These are phyloP conservation scores for Rusavskia elegans DNA, from an alignment of 495 filamentous ascomycete species.

Conservation along the genomic window DNA sequence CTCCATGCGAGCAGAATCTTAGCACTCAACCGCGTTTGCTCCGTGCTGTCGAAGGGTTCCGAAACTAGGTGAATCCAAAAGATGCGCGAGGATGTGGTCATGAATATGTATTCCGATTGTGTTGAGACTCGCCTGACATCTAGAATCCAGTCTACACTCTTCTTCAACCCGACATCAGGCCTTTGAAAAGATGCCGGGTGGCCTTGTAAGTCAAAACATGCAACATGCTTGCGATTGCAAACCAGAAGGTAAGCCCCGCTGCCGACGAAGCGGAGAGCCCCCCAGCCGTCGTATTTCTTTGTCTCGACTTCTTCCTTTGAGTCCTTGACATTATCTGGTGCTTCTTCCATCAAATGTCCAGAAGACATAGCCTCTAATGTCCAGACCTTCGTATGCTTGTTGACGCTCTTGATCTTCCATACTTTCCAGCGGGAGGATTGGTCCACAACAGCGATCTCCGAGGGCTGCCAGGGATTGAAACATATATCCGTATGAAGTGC, in stretches of 20 bases:
- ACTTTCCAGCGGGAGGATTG: slow-evolving; percentile 57
- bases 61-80: slow-evolving; percentile 23
- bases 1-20: slow-evolving; percentile 22
- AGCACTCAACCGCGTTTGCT: slow-evolving; percentile 5
- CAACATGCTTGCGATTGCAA: slow-evolving; percentile 25
- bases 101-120: slow-evolving; percentile 33
- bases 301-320: not conserved
- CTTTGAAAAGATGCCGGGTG: slow-evolving; percentile 9
- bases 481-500: slow-evolving; percentile 50
- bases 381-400: slow-evolving; percentile 10
- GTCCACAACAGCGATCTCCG: slow-evolving; percentile 60
- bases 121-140: slow-evolving; percentile 30
- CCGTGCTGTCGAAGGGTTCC: slow-evolving; percentile 2
- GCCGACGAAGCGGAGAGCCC: slow-evolving; percentile 31
- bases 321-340: not conserved
- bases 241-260: slow-evolving; percentile 29
- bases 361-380: slow-evolving; percentile 11
- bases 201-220: slow-evolving; percentile 24
- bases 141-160: slow-evolving; percentile 36
- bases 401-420: slow-evolving; percentile 45
- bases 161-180: slow-evolving; percentile 23
- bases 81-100: slow-evolving; percentile 35
- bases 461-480: slow-evolving; percentile 60
- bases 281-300: slow-evolving; percentile 32
- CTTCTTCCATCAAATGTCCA: not conserved